Percentiles rank a stretch among this genome's conserved stretches.
These are phyloP conservation scores for Hemileia vastatrix DNA, from an alignment of 1,284 basidiomycete genomes.

Conservation along the genomic window DNA sequence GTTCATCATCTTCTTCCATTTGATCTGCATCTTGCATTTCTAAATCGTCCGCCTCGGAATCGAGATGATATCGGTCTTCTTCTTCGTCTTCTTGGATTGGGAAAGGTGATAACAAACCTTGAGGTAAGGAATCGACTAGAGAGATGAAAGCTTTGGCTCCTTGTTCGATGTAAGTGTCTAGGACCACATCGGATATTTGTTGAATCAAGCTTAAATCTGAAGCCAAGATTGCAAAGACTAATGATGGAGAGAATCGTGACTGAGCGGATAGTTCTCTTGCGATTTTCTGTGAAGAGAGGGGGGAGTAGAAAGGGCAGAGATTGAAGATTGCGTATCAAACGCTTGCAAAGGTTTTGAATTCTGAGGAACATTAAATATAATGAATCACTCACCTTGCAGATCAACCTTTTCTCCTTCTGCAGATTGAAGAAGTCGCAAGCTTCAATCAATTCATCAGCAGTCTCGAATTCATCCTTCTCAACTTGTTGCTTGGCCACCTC, in stretches of 20 bases:
- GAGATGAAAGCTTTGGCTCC: conserved; percentile 32
- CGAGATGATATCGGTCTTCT: neutral
- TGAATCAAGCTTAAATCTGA: conserved; percentile 23
- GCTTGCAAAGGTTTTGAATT: neutral
- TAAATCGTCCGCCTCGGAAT: conserved; percentile 7
- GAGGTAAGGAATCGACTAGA: conserved; percentile 38
- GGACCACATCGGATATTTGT: conserved; percentile 34
- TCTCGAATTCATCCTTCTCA: neutral
- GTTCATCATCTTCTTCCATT: conserved; percentile 6
- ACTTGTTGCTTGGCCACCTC: conserved; percentile 10
- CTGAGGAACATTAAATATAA: neutral
- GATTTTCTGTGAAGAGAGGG: too few species aligned
- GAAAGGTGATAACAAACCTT: conserved; percentile 26
- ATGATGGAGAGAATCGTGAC: neutral
- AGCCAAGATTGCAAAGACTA: neutral
- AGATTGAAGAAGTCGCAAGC: neutral
- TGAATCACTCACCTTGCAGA: neutral
- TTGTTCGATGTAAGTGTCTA: conserved; percentile 33
- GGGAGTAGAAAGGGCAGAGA: too few species aligned
- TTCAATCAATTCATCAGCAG: neutral
- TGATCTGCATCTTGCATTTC: conserved; percentile 20
- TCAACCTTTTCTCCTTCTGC: neutral
- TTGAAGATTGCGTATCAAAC: too few species aligned
- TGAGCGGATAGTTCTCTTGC: neutral
- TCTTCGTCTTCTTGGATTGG: conserved; percentile 16